Conservation (phyloP, 1,284 basidiomycete genomes). For the Trichosporon coremiiforme region DNA sequence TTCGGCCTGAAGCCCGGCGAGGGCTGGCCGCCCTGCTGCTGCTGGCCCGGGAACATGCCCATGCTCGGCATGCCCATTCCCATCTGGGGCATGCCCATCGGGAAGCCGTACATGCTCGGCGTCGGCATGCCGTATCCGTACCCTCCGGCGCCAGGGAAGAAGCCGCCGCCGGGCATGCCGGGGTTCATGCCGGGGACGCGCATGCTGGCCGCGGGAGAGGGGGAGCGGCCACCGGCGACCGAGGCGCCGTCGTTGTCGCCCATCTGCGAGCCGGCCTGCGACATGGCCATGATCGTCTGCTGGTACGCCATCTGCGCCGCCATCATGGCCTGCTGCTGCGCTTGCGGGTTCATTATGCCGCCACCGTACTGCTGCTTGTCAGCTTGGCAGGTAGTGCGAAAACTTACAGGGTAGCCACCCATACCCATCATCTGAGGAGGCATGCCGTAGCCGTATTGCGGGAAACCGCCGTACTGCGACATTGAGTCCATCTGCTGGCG, state of each 20-base stretch:
- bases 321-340: slow-evolving; percentile 79
- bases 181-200: background rate
- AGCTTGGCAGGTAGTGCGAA: background rate
- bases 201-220: slow-evolving; percentile 25
- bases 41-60: background rate
- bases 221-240: slow-evolving; percentile 29
- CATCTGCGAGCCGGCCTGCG: slow-evolving; percentile 71
- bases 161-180: slow-evolving; percentile 21
- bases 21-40: slow-evolving; percentile 3
- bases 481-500: slow-evolving; percentile 72
- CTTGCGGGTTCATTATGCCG: slow-evolving; percentile 40
- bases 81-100: slow-evolving; percentile 16
- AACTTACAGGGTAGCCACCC: background rate
- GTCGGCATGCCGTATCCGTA: slow-evolving; percentile 26
- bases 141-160: slow-evolving; percentile 14
- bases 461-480: slow-evolving; percentile 35
- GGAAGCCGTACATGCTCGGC: slow-evolving; percentile 34
- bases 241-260: slow-evolving; percentile 56
- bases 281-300: slow-evolving; percentile 81
- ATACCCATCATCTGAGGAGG: slow-evolving; percentile 38
- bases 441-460: slow-evolving; percentile 51
- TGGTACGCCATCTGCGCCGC: slow-evolving; percentile 85
- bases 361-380: slow-evolving; percentile 26
- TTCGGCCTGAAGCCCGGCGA: background rate
- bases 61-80: background rate